Conservation (phyloP, 305 asterid species). For the Rubia occidens region DNA sequence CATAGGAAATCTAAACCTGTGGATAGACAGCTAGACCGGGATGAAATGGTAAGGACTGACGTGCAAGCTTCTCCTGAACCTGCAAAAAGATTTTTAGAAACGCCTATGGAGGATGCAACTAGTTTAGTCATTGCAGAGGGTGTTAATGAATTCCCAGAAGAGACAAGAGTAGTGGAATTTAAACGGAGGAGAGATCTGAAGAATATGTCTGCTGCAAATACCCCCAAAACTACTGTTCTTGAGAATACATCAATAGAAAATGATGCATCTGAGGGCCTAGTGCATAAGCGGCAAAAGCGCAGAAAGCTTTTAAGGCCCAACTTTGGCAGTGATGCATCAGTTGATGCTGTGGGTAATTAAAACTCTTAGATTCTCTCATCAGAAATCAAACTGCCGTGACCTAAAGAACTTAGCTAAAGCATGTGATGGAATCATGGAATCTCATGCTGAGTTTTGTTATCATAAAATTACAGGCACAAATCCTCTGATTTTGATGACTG, state of each 20-base stretch:
- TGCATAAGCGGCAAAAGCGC: constrained; percentile 32
- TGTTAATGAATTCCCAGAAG: constrained; percentile 31
- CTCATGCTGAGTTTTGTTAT: background rate
- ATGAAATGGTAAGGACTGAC: constrained; percentile 21
- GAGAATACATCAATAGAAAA: constrained; percentile 14
- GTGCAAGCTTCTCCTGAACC: constrained; percentile 20
- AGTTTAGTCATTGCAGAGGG: constrained; percentile 21
- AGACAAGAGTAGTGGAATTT: constrained; percentile 50
- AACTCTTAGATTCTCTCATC: constrained; percentile 19
- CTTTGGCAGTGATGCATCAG: constrained; percentile 27
- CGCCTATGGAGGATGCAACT: constrained; percentile 17
- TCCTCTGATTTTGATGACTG: background rate
- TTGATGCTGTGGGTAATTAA: constrained; percentile 12
- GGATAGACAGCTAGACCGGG: constrained; percentile 18
- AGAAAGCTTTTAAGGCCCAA: constrained; percentile 51
- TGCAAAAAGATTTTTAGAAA: constrained; percentile 12
- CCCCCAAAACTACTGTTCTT: background rate
- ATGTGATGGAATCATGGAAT: background rate
- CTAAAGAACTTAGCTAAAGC: background rate
- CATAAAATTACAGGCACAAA: background rate
- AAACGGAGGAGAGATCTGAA: constrained; percentile 48
- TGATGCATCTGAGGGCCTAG: constrained; percentile 25
- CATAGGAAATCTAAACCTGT: constrained; percentile 22
- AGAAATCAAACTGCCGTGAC: constrained; percentile 16
- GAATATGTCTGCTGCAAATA: constrained; percentile 21